These are phyloP conservation scores for Boletus insuetus DNA, from an alignment of 768 basidiomycete genomes.

Conservation along the genomic window DNA sequence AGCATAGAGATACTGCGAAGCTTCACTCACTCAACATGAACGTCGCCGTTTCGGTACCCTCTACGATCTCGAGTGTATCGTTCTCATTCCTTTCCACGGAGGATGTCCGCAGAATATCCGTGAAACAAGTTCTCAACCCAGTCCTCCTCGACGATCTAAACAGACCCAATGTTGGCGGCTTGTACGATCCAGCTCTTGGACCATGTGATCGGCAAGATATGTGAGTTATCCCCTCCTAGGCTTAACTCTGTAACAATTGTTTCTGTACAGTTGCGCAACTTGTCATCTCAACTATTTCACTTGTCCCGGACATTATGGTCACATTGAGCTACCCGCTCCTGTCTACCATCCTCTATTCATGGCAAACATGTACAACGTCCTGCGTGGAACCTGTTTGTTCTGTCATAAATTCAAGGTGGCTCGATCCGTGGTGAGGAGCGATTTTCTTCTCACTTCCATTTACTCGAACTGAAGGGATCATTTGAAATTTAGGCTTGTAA, in stretches of 20 bases:
- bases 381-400: slow-evolving; percentile 88
- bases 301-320: slow-evolving; percentile 98
- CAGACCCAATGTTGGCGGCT: slow-evolving; percentile 84
- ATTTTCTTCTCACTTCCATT: slow-evolving; percentile 11
- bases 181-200: slow-evolving; percentile 95
- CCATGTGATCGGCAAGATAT: slow-evolving; percentile 87
- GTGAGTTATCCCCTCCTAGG: slow-evolving; percentile 47
- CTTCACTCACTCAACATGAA: slow-evolving; percentile 57
- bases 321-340: slow-evolving; percentile 93
- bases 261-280: slow-evolving; percentile 73
- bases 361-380: slow-evolving; percentile 80
- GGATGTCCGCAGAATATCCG: slow-evolving; percentile 92
- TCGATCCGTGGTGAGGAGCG: slow-evolving; percentile 58
- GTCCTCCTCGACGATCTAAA: slow-evolving; percentile 91
- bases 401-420: slow-evolving; percentile 90
- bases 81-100: slow-evolving; percentile 90
- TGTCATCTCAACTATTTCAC: slow-evolving; percentile 91
- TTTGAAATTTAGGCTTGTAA: slow-evolving; percentile 59
- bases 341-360: slow-evolving; percentile 98
- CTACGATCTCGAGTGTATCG: slow-evolving; percentile 77
- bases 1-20: not conserved
- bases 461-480: slow-evolving; percentile 5
- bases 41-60: slow-evolving; percentile 85
- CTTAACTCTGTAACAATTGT: slow-evolving; percentile 4
- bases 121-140: slow-evolving; percentile 95